Evolutionary conservation across 331 rosid genomes (phyloP).

Genomic region (Arachis monticola): DNA sequence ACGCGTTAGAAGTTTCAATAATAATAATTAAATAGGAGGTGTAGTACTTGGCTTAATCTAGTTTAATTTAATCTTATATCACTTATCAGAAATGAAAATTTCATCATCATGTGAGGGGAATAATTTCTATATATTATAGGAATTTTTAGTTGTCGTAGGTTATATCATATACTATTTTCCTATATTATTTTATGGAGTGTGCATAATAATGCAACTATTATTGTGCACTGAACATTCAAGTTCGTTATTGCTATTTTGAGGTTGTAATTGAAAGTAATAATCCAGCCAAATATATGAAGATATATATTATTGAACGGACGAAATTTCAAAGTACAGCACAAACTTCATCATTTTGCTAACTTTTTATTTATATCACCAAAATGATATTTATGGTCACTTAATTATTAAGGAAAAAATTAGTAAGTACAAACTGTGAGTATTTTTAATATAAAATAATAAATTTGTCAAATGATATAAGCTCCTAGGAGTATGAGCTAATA

Average conservation of each 20-base stretch:
- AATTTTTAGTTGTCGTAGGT: neutral
- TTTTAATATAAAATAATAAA: neutral
- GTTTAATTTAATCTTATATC: neutral
- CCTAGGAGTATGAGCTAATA: too few species aligned
- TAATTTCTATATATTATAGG: neutral
- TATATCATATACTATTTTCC: neutral
- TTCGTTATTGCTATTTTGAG: neutral
- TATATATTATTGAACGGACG: neutral
- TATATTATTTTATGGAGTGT: neutral
- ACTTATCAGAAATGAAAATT: neutral
- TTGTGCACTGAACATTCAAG: neutral
- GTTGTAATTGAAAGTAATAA: conserved; percentile 3
- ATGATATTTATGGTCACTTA: too few species aligned
- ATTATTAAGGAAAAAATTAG: too few species aligned
- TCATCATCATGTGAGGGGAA: neutral
- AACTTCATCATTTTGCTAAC: neutral
- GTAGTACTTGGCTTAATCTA: neutral
- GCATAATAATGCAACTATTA: neutral
- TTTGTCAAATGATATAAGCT: neutral
- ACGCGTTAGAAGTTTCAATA: conserved; percentile 18
- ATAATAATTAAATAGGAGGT: neutral
- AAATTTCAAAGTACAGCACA: neutral
- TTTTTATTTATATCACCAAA: neutral
- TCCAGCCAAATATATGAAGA: neutral
- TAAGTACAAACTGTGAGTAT: neutral